Conservation (phyloP, 2,329 filamentous ascomycete genomes). For the Domatiomyces globalis region DNA sequence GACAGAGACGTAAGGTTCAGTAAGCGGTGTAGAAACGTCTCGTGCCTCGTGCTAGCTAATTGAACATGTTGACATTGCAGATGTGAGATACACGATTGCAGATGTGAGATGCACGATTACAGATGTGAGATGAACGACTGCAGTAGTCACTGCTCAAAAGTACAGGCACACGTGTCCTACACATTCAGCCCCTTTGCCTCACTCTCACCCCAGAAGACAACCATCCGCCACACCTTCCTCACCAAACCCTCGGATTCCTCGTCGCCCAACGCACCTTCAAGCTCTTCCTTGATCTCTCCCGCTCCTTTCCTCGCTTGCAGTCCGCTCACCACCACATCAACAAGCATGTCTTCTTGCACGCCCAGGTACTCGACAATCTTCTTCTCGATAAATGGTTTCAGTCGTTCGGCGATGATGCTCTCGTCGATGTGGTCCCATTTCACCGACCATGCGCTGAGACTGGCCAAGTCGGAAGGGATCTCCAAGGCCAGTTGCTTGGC, state of each 20-base stretch:
- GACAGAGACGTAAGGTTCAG: not conserved
- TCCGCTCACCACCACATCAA: constrained; percentile 83
- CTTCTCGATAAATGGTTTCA: constrained; percentile 91
- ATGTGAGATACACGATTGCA: too few species aligned
- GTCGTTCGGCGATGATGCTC: constrained; percentile 63
- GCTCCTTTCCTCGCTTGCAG: constrained; percentile 61
- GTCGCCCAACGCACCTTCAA: constrained; percentile 67
- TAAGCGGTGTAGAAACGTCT: not conserved
- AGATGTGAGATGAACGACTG: too few species aligned
- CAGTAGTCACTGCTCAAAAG: too few species aligned
- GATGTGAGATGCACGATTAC: too few species aligned
- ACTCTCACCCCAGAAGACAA: constrained; percentile 92
- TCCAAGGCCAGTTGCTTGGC: constrained; percentile 71
- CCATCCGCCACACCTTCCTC: constrained; percentile 95
- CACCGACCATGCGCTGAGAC: constrained; percentile 82
- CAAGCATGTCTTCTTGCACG: constrained; percentile 87
- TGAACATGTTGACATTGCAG: too few species aligned
- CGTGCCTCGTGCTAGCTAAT: too few species aligned
- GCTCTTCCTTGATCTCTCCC: constrained; percentile 66
- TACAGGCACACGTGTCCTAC: constrained; percentile 21
- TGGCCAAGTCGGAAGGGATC: constrained; percentile 74
- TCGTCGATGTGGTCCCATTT: constrained; percentile 88
- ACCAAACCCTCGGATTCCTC: constrained; percentile 90
- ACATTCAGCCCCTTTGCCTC: constrained; percentile 76
- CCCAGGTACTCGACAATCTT: constrained; percentile 96